A percentile compares a stretch with the other conserved stretches of the same genome.
These are phyloP conservation scores for Durio zibethinus DNA, from an alignment of 345 rosid genomes.

Conservation along the genomic window DNA sequence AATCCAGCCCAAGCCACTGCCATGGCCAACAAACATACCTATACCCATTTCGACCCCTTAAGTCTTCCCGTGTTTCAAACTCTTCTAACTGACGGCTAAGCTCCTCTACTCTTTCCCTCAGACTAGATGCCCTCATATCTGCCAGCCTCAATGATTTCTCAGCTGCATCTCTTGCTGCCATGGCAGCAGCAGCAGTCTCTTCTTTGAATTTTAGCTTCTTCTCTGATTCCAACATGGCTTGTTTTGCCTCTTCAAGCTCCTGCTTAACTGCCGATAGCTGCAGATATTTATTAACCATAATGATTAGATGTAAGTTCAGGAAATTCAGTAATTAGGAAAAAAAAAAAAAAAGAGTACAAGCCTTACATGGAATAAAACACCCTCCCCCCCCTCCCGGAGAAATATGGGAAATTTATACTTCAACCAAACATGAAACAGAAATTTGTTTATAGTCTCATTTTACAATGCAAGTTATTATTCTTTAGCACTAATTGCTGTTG, in stretches of 20 bases:
- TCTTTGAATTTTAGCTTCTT: slow-evolving; percentile 93
- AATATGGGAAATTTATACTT: background rate
- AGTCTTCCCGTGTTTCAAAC: slow-evolving; percentile 65
- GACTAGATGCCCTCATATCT: slow-evolving; percentile 79
- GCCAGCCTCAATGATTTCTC: slow-evolving; percentile 87
- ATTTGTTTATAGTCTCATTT: background rate
- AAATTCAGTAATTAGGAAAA: background rate
- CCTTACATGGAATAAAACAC: no score
- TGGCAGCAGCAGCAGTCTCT: slow-evolving; percentile 93
- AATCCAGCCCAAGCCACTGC: slow-evolving; percentile 97
- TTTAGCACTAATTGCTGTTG: background rate
- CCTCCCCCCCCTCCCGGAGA: background rate
- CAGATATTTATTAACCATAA: slow-evolving; percentile 18
- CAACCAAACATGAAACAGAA: background rate
- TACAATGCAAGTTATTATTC: background rate
- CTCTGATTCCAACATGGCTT: slow-evolving; percentile 64
- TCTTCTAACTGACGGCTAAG: slow-evolving; percentile 80
- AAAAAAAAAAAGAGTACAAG: background rate
- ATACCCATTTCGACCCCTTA: slow-evolving; percentile 41
- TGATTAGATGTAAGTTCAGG: background rate
- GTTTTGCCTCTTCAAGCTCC: slow-evolving; percentile 90
- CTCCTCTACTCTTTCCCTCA: slow-evolving; percentile 90
- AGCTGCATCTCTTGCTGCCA: slow-evolving; percentile 99
- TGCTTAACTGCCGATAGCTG: slow-evolving; percentile 64
- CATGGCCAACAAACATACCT: slow-evolving; percentile 97